Evolutionary conservation across 768 basidiomycete genomes (phyloP).

Genomic region (Hypholoma sublateritium): DNA sequence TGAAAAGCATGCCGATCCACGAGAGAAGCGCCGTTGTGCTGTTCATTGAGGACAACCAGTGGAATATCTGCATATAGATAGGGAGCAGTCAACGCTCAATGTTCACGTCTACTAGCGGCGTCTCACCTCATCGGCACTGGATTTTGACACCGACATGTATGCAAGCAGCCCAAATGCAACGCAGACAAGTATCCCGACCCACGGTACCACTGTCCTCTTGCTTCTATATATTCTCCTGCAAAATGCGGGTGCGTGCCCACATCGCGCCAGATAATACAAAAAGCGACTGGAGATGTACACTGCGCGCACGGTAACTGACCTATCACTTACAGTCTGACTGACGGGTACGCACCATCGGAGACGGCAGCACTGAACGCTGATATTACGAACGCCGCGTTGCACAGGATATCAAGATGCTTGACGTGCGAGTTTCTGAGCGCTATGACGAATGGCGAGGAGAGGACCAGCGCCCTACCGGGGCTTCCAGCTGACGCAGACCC

Average conservation of each 20-base stretch:
- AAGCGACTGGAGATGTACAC: conserved; percentile 16
- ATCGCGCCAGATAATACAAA: conserved; percentile 16
- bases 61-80: conserved; percentile 12
- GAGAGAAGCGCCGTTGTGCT: conserved; percentile 17
- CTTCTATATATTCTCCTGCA: conserved; percentile 12
- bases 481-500: conserved; percentile 14
- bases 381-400: conserved; percentile 25
- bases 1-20: conserved; percentile 20
- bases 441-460: conserved; percentile 39
- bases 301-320: not conserved
- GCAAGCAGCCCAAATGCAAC: conserved; percentile 12
- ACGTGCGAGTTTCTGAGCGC: conserved; percentile 44
- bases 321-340: not conserved
- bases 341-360: conserved; percentile 13
- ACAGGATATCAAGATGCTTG: conserved; percentile 42
- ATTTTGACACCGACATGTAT: conserved; percentile 15
- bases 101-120: not conserved
- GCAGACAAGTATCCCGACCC: conserved; percentile 17
- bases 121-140: conserved; percentile 13
- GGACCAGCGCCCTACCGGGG: conserved; percentile 25
- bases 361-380: conserved; percentile 18
- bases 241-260: conserved; percentile 13
- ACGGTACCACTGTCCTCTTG: conserved; percentile 10
- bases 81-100: no score
- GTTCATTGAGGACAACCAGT: conserved; percentile 18